Evolutionary conservation across 441 rosid species (phyloP).

Genomic region (Capsella rubella): DNA sequence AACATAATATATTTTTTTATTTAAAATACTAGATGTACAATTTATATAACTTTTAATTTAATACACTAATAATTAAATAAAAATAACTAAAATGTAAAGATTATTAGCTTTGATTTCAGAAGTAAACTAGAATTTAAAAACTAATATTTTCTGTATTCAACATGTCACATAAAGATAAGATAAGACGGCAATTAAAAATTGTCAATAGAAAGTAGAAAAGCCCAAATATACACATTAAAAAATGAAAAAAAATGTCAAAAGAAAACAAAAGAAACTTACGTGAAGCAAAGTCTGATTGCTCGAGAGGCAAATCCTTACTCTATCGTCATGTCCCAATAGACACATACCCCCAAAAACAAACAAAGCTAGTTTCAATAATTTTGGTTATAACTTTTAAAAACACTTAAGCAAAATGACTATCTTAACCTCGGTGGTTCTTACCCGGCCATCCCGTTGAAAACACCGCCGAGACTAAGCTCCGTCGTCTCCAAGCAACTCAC

Average conservation of each 20-base stretch:
- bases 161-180: background rate
- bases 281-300: conserved; percentile 41
- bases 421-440: conserved; percentile 35
- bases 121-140: background rate
- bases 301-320: conserved; percentile 50
- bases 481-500: conserved; percentile 61
- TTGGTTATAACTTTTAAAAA: background rate
- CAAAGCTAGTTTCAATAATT: conserved; percentile 4
- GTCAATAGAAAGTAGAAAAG: too few relatives aligned
- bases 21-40: too few relatives aligned
- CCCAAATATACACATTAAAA: too few relatives aligned
- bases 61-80: background rate
- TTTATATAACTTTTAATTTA: background rate
- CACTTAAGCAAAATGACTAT: background rate
- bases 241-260: background rate
- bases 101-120: background rate
- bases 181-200: background rate
- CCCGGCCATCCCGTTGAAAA: conserved; percentile 54
- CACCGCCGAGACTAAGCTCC: conserved; percentile 59
- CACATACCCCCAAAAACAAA: background rate
- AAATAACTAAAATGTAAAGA: background rate
- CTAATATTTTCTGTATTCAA: background rate
- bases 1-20: too few relatives aligned
- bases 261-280: conserved; percentile 45
- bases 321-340: conserved; percentile 17